These are phyloP conservation scores for Thymus quinquecostatus DNA, from an alignment of 257 asterid species.

Conservation along the genomic window DNA sequence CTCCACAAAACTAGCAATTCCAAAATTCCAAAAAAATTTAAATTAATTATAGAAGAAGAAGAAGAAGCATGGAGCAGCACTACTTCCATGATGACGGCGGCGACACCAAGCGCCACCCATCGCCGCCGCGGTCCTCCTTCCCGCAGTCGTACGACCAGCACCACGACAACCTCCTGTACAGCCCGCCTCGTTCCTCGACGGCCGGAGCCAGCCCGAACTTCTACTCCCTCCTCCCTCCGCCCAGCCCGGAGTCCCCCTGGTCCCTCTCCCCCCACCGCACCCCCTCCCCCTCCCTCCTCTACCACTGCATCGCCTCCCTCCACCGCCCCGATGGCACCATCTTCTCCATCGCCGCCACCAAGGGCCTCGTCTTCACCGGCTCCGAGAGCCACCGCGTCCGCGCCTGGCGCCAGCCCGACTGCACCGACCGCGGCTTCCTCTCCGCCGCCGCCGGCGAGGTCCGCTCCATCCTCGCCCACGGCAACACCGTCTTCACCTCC, in stretches of 20 bases:
- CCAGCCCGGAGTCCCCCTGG: slow-evolving; percentile 85
- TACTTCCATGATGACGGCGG: slow-evolving; percentile 41
- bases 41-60: too few species aligned
- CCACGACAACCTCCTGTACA: slow-evolving; percentile 53
- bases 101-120: slow-evolving; percentile 31
- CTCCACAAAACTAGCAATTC: not conserved
- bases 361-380: slow-evolving; percentile 79
- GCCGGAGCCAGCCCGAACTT: slow-evolving; percentile 33
- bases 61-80: slow-evolving; percentile 46
- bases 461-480: slow-evolving; percentile 63
- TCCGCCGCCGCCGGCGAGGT: slow-evolving; percentile 56
- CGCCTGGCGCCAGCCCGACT: slow-evolving; percentile 89
- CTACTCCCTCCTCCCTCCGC: slow-evolving; percentile 57
- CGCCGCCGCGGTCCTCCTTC: slow-evolving; percentile 52
- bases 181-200: slow-evolving; percentile 64
- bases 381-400: slow-evolving; percentile 75
- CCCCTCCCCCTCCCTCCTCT: slow-evolving; percentile 78
- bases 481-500: slow-evolving; percentile 68
- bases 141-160: slow-evolving; percentile 41
- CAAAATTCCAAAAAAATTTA: too few species aligned
- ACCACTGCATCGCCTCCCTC: slow-evolving; percentile 88
- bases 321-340: slow-evolving; percentile 86
- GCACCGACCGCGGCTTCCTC: slow-evolving; percentile 71
- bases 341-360: slow-evolving; percentile 60
- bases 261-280: slow-evolving; percentile 84